phyloP scores from a whole-genome alignment of 345 rosid species.

The Eucalyptus coolabah region DNA sequence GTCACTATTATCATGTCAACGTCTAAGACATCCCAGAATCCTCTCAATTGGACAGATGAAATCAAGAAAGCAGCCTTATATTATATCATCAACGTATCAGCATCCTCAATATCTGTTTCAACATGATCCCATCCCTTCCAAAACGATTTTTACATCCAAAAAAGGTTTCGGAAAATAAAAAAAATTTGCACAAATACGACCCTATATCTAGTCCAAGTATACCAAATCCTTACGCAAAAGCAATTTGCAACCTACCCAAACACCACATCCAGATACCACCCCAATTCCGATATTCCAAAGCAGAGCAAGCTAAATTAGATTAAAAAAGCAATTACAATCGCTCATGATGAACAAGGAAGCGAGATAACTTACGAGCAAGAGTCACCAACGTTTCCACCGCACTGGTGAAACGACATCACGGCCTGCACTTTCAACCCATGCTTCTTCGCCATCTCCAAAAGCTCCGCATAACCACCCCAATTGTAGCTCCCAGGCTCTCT shows the following conservation, averaged over 20 bases:
- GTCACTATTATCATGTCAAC: neutral
- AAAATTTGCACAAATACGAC: neutral
- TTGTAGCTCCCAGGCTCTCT: slow-evolving; percentile 74
- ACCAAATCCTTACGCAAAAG: neutral
- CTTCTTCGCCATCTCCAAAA: slow-evolving; percentile 84
- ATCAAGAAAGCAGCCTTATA: neutral
- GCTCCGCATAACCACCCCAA: slow-evolving; percentile 91
- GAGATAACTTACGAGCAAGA: slow-evolving; percentile 59
- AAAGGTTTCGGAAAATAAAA: neutral
- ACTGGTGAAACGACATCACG: slow-evolving; percentile 98
- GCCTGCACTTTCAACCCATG: slow-evolving; percentile 95
- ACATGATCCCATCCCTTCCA: neutral
- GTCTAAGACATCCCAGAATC: neutral
- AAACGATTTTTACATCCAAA: neutral
- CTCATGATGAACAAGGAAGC: neutral
- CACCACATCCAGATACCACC: neutral
- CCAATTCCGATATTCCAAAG: neutral
- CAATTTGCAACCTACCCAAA: neutral
- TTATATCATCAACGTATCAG: neutral
- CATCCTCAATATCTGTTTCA: neutral
- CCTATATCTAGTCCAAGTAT: neutral
- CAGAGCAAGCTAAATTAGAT: neutral
- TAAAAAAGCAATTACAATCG: neutral
- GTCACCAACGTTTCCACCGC: slow-evolving; percentile 99
- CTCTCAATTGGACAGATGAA: neutral